Evolutionary conservation across 768 basidiomycete genomes (phyloP).

Genomic region (Epithele typhae): DNA sequence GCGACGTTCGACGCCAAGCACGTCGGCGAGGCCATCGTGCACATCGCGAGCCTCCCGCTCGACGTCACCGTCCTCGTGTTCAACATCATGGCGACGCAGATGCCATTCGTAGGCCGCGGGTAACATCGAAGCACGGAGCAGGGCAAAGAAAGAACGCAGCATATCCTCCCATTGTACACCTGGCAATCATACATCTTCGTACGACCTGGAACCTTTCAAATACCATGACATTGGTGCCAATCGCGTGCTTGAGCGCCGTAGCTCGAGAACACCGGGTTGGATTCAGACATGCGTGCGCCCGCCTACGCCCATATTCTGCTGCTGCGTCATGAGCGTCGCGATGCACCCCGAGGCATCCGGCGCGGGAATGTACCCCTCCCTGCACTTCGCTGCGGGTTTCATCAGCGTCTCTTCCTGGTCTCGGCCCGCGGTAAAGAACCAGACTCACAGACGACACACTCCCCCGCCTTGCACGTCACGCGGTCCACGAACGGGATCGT

Average conservation of each 20-base stretch:
- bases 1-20: slow-evolving; percentile 67
- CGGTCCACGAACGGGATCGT: slow-evolving; percentile 37
- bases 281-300: too few relatives aligned
- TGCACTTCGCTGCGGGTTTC: background rate
- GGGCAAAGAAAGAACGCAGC: too few relatives aligned
- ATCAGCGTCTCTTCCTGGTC: background rate
- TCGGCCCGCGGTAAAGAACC: background rate
- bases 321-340: slow-evolving; percentile 1
- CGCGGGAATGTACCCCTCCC: slow-evolving; percentile 4
- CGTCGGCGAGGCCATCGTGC: slow-evolving; percentile 67
- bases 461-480: slow-evolving; percentile 32
- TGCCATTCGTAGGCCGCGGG: slow-evolving; percentile 46
- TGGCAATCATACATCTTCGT: too few relatives aligned
- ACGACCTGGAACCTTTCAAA: too few relatives aligned
- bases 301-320: background rate
- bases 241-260: too few relatives aligned
- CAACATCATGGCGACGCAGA: slow-evolving; percentile 58
- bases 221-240: too few relatives aligned
- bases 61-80: slow-evolving; percentile 68
- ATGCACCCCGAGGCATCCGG: slow-evolving; percentile 2
- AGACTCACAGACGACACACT: slow-evolving; percentile 36
- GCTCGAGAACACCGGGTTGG: too few relatives aligned
- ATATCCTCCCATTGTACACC: too few relatives aligned
- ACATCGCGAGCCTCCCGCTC: slow-evolving; percentile 64
- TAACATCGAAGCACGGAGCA: slow-evolving; percentile 15